Base-by-base conservation (phyloP, 2,329 filamentous ascomycete species). In the Cladosporium cucumerinum region DNA sequence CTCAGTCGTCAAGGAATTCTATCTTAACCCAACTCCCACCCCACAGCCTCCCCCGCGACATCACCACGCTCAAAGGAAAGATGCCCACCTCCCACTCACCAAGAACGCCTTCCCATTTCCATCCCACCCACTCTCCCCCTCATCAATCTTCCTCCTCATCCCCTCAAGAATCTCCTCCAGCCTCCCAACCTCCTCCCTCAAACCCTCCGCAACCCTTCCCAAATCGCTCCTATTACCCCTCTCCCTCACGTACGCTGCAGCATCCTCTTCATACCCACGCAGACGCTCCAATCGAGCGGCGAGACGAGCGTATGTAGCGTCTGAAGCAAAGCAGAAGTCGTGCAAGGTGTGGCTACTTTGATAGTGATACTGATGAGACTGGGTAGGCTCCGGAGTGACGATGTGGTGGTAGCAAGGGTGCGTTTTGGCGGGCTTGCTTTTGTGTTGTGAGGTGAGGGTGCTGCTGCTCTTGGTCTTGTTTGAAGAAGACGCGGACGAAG, bases 121-220 rank as follows among this genome's bases (percentile, higher is more conserved):
- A 8, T 79, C 78, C 65, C 82, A 82, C 5, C 85, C 78, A 59
- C 80, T 80, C 68, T 80, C 80, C 72, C 89, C 85, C 78, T 97
- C 87, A 72, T 89, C 87, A 11, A 89, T 84, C 67, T 89, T 92
- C 67, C 85, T 87, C 76, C 95, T 92, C 12, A 95, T 75, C 43
- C 82, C 83, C 48, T 89, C 88, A 78, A 96, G 94, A 1, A 91
- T 89, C 73, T 89, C 88, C 46, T 81, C 81, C 64, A 87, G 80
- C 52, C 86, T 74, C 58, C 75, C 75, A 54, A 86, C 83, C 49
- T 85, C 78, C 76, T 89, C 86, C 64, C 78, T 79, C 2, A 82
- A 79, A 6, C 84, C 69, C 62, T 78, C 75, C 14, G 76, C 79
- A 57, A 74, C 77, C 61, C 71, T 68, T 12, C 78, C 68, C 55